Percentiles rank a stretch among this genome's conserved stretches.
Conservation (phyloP, 2,329 filamentous ascomycete species). For the Nemania bipapillata region DNA sequence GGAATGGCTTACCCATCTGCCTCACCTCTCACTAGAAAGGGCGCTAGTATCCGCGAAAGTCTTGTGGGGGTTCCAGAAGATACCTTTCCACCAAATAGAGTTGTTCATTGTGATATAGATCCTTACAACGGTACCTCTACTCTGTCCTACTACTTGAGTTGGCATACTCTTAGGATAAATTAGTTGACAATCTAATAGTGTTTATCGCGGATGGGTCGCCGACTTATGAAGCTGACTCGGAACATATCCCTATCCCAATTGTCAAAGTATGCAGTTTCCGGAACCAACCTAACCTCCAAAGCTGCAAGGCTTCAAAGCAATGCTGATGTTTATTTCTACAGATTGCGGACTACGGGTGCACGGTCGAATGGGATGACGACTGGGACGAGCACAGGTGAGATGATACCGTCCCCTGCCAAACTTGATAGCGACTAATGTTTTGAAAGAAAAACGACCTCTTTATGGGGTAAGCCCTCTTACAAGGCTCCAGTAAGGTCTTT, state of each 20-base stretch:
- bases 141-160: not conserved
- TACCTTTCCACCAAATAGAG: fast-evolving
- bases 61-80: not conserved
- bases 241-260: constrained; percentile 6
- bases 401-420: not conserved
- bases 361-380: constrained; percentile 23
- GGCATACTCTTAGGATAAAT: not conserved
- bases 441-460: constrained; percentile 5
- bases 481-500: constrained; percentile 25
- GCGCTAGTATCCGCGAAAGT: constrained; percentile 2
- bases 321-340: constrained; percentile 18
- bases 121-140: constrained; percentile 17
- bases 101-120: constrained; percentile 34
- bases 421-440: not conserved
- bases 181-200: constrained; percentile 1
- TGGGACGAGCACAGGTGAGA: constrained; percentile 15
- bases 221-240: not conserved
- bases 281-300: not conserved
- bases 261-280: constrained; percentile 12
- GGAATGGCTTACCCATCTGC: constrained; percentile 20
- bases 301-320: not conserved
- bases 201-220: constrained; percentile 10
- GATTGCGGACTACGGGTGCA: constrained; percentile 36
- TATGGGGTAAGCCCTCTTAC: constrained; percentile 16
- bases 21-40: not conserved